These are phyloP conservation scores for Tetrapisispora phaffii DNA, from an alignment of 805 yeast species.

Conservation along the genomic window DNA sequence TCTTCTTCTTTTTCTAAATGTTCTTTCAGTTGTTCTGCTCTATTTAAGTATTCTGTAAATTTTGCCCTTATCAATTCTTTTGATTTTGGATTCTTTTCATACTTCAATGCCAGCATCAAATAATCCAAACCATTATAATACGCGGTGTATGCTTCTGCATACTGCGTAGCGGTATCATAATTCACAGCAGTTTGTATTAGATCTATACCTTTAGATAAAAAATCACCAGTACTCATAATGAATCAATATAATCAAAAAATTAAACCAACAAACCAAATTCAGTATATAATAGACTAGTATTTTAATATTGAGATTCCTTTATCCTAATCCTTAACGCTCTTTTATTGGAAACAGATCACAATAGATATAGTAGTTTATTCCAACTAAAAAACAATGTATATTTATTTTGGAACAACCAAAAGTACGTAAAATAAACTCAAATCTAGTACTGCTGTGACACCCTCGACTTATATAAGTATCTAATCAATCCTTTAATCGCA, in stretches of 20 bases:
- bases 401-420: no score
- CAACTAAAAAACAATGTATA: no score
- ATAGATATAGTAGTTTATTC: no score
- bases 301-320: no score
- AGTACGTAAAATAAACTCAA: no score
- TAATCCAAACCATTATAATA: slow-evolving; percentile 92
- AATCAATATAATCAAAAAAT: not conserved
- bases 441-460: no score
- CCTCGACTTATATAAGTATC: no score
- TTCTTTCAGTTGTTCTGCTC: slow-evolving; percentile 91
- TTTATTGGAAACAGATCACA: no score
- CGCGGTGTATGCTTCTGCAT: slow-evolving; percentile 88
- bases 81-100: slow-evolving; percentile 82
- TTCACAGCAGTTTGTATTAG: slow-evolving; percentile 90
- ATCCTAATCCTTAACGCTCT: no score
- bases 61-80: slow-evolving; percentile 82
- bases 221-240: slow-evolving; percentile 51
- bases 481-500: not conserved
- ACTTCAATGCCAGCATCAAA: slow-evolving; percentile 89
- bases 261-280: not conserved
- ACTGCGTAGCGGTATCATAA: slow-evolving; percentile 79
- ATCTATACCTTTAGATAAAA: slow-evolving; percentile 89
- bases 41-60: slow-evolving; percentile 78
- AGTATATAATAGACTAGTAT: no score
- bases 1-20: slow-evolving; percentile 61